These are phyloP conservation scores for Dactylellina sp. DNA, from an alignment of 2,329 filamentous ascomycete genomes.

Conservation along the genomic window DNA sequence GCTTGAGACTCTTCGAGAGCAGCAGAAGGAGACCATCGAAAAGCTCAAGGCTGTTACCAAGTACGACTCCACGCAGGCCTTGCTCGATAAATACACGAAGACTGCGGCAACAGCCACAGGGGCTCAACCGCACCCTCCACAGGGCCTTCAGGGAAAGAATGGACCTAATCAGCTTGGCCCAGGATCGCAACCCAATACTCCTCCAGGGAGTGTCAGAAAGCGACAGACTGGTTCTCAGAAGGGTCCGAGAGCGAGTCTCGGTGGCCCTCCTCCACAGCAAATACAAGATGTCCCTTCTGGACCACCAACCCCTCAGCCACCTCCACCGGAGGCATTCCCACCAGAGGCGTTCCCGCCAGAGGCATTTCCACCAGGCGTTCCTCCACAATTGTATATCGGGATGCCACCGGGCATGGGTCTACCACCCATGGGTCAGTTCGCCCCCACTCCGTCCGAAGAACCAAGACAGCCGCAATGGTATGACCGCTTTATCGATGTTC, in stretches of 20 bases:
- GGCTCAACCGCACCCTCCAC: conserved; percentile 59
- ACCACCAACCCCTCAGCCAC: conserved; percentile 25
- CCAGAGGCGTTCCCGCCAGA: conserved; percentile 50
- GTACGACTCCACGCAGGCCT: conserved; percentile 91
- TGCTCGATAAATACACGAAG: conserved; percentile 88
- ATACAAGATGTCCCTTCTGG: conserved; percentile 24
- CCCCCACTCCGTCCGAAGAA: conserved; percentile 60
- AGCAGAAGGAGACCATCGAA: conserved; percentile 88
- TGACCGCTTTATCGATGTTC: conserved; percentile 88
- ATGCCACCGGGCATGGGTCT: conserved; percentile 34
- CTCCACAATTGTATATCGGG: conserved; percentile 29
- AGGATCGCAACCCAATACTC: conserved; percentile 45
- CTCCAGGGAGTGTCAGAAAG: conserved; percentile 57
- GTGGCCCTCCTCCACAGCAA: conserved; percentile 3
- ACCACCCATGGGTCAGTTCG: conserved; percentile 56
- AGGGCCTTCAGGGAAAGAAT: conserved; percentile 58
- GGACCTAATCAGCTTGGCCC: conserved; percentile 21
- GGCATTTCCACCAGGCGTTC: conserved; percentile 53
- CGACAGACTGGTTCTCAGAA: conserved; percentile 57
- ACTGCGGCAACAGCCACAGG: conserved; percentile 62
- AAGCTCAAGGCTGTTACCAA: conserved; percentile 94
- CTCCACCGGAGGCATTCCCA: conserved; percentile 58
- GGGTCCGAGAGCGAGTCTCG: conserved; percentile 50
- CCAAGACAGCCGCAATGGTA: conserved; percentile 79
- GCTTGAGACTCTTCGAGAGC: conserved; percentile 79